Evolutionary conservation across 2,329 filamentous ascomycete genomes (phyloP), one percentile per base, ranked within the genome.

Genomic region (Verticillium klebahnii): DNA sequence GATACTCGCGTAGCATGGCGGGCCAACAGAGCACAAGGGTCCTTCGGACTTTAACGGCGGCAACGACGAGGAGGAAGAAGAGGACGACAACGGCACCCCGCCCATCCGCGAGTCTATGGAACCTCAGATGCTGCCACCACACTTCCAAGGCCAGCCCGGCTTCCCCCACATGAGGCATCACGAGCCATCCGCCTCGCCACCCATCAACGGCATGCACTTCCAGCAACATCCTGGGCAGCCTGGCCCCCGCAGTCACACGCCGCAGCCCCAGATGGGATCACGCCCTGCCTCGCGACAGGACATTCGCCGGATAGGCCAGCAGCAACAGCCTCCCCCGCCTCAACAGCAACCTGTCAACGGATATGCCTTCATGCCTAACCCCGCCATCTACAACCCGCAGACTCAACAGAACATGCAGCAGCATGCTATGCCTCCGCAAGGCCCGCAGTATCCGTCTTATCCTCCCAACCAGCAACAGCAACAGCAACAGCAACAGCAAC

Each of bases 21-120:
- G 88, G 63, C 89, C 93, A 55, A 96, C 95, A 76, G 95, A 99
- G 76, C 94, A 98, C 78, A 99, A 98, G 78, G 94, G 94, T 2
- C 95, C 95, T 1, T 84, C 85, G 60, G 95, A 99, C 76, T 99
- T 97, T 77, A 91, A 89, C 71, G 92, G 92, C 67, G 89, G 90
- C 65, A 90, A 90, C 67, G 92, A 95, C 59, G 93, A 97, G 58
- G 93, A 96, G 17, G 91, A 90, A 32, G 90, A 91, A 29, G 89
- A 93, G 40, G 87, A 92, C 60, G 88, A 89, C 62, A 89, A 90
- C 34, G 89, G 83, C 62, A 91, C 90, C 7, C 90, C 90, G 56
- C 89, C 89, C 8, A 86, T 88, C 64, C 86, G 86, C 64, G 91
- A 91, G 32, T 76, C 74, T 29, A 71, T 81, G 66, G 82, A 85